Conservation (phyloP, 23 red algal genomes). For the Gracilariopsis chorda region DNA sequence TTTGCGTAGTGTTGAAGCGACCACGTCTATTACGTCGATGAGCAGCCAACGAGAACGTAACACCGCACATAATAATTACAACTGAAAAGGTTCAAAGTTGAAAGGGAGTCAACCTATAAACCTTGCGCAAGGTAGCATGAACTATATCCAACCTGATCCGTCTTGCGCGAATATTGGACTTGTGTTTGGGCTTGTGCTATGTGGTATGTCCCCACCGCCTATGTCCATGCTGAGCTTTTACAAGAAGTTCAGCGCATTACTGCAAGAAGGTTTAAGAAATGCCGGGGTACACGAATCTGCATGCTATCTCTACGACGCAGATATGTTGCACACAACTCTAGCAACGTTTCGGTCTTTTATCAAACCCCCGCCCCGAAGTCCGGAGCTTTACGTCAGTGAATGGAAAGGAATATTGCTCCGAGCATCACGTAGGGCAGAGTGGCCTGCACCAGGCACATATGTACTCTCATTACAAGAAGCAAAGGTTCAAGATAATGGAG, state of each 20-base stretch:
- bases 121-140: not conserved
- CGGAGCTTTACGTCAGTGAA: not conserved
- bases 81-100: not conserved
- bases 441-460: not conserved
- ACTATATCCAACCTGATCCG: not conserved
- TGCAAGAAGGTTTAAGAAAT: not conserved
- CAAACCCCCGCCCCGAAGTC: not conserved
- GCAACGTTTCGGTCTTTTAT: conserved; percentile 34
- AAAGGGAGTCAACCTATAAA: not conserved
- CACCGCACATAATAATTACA: too few species aligned
- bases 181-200: conserved; percentile 34
- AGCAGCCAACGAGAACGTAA: too few species aligned
- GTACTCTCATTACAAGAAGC: not conserved
- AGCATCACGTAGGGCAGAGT: not conserved
- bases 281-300: not conserved
- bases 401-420: not conserved
- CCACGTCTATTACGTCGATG: too few species aligned
- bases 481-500: conserved; percentile 29
- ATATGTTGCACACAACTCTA: conserved; percentile 18
- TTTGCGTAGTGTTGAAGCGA: too few species aligned
- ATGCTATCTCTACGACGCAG: not conserved
- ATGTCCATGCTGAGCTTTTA: not conserved
- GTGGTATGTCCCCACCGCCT: conserved; percentile 6
- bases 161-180: not conserved
- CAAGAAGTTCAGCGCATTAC: not conserved